Evolutionary conservation across 2,329 filamentous ascomycete species (phyloP).

Genomic region (Pseudogymnoascus verrucosus): DNA sequence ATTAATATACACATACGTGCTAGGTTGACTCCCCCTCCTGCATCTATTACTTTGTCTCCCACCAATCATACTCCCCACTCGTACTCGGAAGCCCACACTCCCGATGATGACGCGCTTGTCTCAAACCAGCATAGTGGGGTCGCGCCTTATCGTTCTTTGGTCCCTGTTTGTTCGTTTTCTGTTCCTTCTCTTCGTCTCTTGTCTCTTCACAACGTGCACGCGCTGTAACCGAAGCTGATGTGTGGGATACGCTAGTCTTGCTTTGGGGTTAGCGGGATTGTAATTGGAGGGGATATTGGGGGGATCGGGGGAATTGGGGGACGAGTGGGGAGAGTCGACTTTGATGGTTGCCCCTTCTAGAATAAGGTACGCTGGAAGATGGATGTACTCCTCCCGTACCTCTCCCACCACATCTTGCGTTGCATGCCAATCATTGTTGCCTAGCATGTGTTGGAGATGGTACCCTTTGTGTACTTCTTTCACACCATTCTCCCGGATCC

Average conservation of each 20-base stretch:
- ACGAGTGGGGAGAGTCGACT: background rate
- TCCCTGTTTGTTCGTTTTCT: background rate
- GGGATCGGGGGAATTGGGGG: background rate
- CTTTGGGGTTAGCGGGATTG: background rate
- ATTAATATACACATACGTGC: background rate
- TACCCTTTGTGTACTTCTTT: background rate
- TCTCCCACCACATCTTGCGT: background rate
- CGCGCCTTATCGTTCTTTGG: background rate
- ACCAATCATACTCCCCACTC: background rate
- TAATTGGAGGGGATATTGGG: background rate
- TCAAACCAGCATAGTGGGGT: background rate
- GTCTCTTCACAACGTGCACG: background rate
- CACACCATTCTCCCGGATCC: background rate
- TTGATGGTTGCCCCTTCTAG: background rate
- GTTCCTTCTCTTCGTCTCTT: no score
- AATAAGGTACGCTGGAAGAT: background rate
- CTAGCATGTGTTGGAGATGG: background rate
- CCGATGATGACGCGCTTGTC: background rate
- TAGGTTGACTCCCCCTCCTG: background rate
- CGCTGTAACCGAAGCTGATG: constrained; percentile 1
- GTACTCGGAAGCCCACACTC: background rate
- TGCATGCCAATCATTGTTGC: background rate
- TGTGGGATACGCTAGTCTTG: background rate
- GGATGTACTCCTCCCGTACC: background rate
- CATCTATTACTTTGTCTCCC: no score